Base-by-base conservation (phyloP, 495 filamentous ascomycete genomes). In the Darksidea phi region DNA sequence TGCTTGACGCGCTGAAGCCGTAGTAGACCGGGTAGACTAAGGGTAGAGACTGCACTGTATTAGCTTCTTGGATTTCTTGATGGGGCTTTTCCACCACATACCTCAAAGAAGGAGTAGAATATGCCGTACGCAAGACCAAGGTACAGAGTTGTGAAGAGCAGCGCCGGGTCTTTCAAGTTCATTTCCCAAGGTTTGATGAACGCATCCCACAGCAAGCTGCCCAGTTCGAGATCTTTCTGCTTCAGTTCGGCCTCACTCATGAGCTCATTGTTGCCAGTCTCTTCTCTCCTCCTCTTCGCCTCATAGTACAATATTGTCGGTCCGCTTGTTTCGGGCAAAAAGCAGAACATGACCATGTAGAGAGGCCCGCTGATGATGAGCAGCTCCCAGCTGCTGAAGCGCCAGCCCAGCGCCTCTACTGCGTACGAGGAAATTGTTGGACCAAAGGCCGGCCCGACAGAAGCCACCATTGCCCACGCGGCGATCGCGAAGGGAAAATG, bases 71-170 rank as follows among this genome's bases (percentile, higher is more conserved):
- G 17, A 28, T 23, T 7, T 24, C 7, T 12, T 2, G 24, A 15
- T 28, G 46, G 15, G 5, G 15, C n/a, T n/a, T 3, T 45, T 4
- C 7, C 6, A 17, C 6, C 20, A 4, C 38, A 17, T 32, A 57
- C 84, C 69, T 88, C 86, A 75, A 88, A 88, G 77, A 86, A 87
- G 60, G 76, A 79, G 72, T 87, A 87, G 71, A 81, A 86, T 70
- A 86, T 86, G 24, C 77, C 83, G 71, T 87, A 86, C 55, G 80
- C 78, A 56, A 88, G 76, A 13, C 79, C 78, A 0, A 81, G 81
- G 72, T 87, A 88, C 48, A 81, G 47, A 54, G 83, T 79, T 0
- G 82, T 77, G 74, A 87, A 88, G 5, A 80, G 72, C 7, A 88
- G 78, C 47, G 83, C 80, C 0, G 84, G 82, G 56, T 88, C 84